These are phyloP conservation scores for Polytrichum commune DNA, from an alignment of 225 moss, liverwort and hornwort species.

Conservation along the genomic window DNA sequence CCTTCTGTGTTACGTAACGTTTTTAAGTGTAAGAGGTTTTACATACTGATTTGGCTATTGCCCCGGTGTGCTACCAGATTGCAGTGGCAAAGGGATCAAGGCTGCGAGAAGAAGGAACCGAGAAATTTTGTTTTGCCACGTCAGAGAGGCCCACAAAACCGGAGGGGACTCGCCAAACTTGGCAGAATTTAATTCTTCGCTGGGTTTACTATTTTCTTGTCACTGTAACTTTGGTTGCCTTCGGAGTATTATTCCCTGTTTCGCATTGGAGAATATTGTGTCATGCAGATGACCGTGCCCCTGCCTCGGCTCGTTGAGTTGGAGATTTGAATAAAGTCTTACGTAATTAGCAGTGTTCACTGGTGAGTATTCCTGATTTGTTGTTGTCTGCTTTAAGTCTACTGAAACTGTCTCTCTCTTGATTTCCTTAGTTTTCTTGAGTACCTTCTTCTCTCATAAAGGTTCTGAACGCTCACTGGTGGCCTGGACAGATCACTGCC, in stretches of 20 bases:
- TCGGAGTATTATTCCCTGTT: slow-evolving; percentile 3
- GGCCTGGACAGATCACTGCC: too few relatives aligned
- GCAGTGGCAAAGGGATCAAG: not conserved
- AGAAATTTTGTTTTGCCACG: not conserved
- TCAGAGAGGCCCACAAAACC: too few relatives aligned
- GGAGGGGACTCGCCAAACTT: not conserved
- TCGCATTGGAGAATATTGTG: slow-evolving; percentile 5
- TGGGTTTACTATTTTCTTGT: slow-evolving; percentile 1
- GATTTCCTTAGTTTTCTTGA: too few relatives aligned
- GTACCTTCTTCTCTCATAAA: too few relatives aligned
- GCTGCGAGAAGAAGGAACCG: not conserved
- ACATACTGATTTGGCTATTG: not conserved
- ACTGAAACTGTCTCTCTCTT: too few relatives aligned
- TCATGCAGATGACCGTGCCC: not conserved
- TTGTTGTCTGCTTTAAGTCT: too few relatives aligned
- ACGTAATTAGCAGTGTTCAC: too few relatives aligned
- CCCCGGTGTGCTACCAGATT: not conserved
- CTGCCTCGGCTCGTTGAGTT: too few relatives aligned
- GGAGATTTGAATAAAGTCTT: too few relatives aligned
- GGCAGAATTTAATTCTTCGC: not conserved
- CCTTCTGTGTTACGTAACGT: not conserved
- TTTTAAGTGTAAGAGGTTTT: not conserved
- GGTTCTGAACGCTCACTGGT: too few relatives aligned
- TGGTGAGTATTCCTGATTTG: too few relatives aligned
- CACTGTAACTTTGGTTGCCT: not conserved